These are phyloP conservation scores for Dendrobium huoshanense DNA, from an alignment of 106 monocot species.

Conservation along the genomic window DNA sequence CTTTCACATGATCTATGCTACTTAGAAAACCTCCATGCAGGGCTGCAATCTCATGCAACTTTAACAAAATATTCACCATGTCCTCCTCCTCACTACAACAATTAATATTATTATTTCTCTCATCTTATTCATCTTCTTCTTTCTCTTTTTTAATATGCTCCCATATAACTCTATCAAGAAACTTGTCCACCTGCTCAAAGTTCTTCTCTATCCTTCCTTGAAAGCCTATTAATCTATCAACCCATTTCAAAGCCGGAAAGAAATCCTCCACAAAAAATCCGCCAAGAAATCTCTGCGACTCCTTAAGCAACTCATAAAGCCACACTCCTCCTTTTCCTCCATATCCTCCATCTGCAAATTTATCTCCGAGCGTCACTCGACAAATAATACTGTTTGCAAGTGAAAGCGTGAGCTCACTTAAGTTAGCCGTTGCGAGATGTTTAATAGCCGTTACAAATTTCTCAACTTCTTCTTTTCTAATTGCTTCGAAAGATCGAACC, in stretches of 20 bases:
- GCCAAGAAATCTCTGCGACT: slow-evolving; percentile 9
- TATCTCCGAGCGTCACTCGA: not conserved
- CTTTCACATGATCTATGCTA: slow-evolving; percentile 22
- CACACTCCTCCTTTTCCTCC: not conserved
- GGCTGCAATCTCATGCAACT: slow-evolving; percentile 4
- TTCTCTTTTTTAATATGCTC: not conserved
- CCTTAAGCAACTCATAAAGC: slow-evolving; percentile 7
- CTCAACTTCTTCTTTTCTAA: not conserved
- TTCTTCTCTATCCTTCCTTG: slow-evolving; percentile 13
- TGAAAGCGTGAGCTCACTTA: not conserved
- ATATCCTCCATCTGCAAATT: not conserved
- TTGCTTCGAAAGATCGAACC: not conserved
- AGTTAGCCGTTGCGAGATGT: not conserved
- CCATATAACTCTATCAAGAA: slow-evolving; percentile 11
- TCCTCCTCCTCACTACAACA: not conserved
- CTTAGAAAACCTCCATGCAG: not conserved
- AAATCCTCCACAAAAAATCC: slow-evolving; percentile 18
- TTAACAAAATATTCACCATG: slow-evolving; percentile 11
- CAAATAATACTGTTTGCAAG: not conserved
- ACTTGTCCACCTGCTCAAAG: slow-evolving; percentile 10
- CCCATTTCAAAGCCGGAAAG: slow-evolving; percentile 20
- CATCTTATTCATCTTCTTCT: too few species aligned
- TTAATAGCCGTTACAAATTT: not conserved
- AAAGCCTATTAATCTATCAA: slow-evolving; percentile 13
- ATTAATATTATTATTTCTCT: too few species aligned